Evolutionary conservation across 805 yeast genomes (phyloP), one percentile per base, ranked within the genome.

Genomic region (Maudiozyma barnettii): DNA sequence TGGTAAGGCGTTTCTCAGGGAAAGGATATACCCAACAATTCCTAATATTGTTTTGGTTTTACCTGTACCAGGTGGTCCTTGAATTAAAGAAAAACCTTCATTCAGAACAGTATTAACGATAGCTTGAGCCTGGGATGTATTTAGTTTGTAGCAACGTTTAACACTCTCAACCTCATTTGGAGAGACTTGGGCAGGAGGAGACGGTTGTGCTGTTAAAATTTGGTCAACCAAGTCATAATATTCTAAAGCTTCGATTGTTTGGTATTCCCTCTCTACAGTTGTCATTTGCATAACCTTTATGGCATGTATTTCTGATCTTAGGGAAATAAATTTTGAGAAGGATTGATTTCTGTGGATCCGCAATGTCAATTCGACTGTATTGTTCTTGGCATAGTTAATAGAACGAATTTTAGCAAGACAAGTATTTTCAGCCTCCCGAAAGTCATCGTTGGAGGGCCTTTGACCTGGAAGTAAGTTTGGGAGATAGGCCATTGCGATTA

Each of bases 21-120:
- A 75, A 39, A 85, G 63, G 50, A 81, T 78, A 47, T 88, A 79
- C 0, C 97, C 96, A 30, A 91, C 77, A 44, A 91, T 82, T 21
- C 97, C 97, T 41, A 93, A 64, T 67, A 95, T 93, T 0, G 99
- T 93, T 62, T 91, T 95, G 1, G 99, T 95, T 64, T 93, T 93
- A 71, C 99, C 99, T 0, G 98, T 91, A 65, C 99, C 99, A 0
- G 99, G 99, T 0, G 99, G 99, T 49, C 97, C 99, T 67, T 93
- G 99, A 63, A 93, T 90, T 45, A 93, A 71, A 0, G 95, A 82
- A 60, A 93, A 88, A 0, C 99, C 99, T 1, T 72, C 71, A 8
- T 76, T 70, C 21, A 71, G 63, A 29, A 80, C 77, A 0, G 95
- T 76, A 1, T 88, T 86, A 12, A 82, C 72, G 49, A 93, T 86